Conservation (phyloP, 2,329 filamentous ascomycete species). For the Diplocarpon rosae region DNA sequence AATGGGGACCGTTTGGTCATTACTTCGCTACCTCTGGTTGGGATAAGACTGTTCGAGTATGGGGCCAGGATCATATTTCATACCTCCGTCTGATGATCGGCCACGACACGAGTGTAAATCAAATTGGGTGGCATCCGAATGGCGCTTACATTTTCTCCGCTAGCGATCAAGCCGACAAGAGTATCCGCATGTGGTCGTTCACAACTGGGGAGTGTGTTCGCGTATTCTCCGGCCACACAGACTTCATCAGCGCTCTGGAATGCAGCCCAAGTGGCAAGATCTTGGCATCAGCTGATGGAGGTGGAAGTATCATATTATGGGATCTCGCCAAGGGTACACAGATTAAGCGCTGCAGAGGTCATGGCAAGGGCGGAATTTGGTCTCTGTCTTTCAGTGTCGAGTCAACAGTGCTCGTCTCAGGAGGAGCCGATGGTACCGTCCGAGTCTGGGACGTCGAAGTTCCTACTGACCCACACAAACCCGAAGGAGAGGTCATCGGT, state of each 20-base stretch:
- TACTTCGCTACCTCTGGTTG: slow-evolving; percentile 85
- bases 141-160: slow-evolving; percentile 88
- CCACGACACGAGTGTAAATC: slow-evolving; percentile 87
- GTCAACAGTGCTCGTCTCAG: slow-evolving; percentile 79
- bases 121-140: slow-evolving; percentile 89
- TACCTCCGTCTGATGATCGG: slow-evolving; percentile 81
- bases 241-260: slow-evolving; percentile 74
- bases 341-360: slow-evolving; percentile 87
- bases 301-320: slow-evolving; percentile 90
- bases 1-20: slow-evolving; percentile 87
- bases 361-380: slow-evolving; percentile 89
- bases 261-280: slow-evolving; percentile 82
- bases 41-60: slow-evolving; percentile 83
- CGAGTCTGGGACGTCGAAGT: slow-evolving; percentile 85
- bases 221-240: slow-evolving; percentile 83
- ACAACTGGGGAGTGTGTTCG: slow-evolving; percentile 77
- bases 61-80: slow-evolving; percentile 87
- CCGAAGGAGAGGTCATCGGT: slow-evolving; percentile 30
- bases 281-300: slow-evolving; percentile 80
- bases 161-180: slow-evolving; percentile 74
- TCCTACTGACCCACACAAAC: slow-evolving; percentile 52
- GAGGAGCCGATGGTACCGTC: slow-evolving; percentile 84
- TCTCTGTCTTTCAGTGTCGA: slow-evolving; percentile 89
- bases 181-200: slow-evolving; percentile 96
- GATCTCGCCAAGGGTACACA: slow-evolving; percentile 77